These are phyloP conservation scores for Colletotrichum plurivorum DNA, from an alignment of 2,329 filamentous ascomycete genomes.

Conservation along the genomic window DNA sequence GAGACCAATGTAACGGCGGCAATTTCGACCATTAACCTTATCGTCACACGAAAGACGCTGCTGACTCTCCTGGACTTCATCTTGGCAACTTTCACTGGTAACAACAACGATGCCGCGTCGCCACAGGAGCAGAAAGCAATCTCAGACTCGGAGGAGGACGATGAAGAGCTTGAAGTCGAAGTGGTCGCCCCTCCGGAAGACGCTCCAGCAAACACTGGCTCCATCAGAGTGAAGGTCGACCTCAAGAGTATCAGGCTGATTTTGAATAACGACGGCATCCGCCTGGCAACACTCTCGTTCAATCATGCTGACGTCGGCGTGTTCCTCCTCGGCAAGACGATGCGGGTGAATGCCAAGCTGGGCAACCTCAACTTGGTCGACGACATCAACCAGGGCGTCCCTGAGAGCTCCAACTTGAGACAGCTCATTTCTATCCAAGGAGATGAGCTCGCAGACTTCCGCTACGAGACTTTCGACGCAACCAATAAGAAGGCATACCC, in stretches of 20 bases:
- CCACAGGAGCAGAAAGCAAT: conserved; percentile 53
- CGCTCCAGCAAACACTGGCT: conserved; percentile 65
- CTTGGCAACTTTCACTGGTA: conserved; percentile 87
- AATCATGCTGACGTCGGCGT: conserved; percentile 93
- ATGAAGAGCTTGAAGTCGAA: conserved; percentile 48
- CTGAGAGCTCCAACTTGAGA: conserved; percentile 83
- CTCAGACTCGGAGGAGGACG: conserved; percentile 52
- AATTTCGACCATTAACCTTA: conserved; percentile 94
- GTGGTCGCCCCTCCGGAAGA: conserved; percentile 32
- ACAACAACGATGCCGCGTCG: conserved; percentile 58
- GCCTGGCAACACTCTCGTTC: conserved; percentile 91
- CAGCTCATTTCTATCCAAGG: conserved; percentile 95
- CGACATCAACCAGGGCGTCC: conserved; percentile 92
- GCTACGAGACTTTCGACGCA: conserved; percentile 94
- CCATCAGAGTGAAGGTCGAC: conserved; percentile 93
- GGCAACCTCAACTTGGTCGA: conserved; percentile 92
- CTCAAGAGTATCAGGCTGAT: conserved; percentile 94
- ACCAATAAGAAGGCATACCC: conserved; percentile 81
- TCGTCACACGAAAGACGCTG: conserved; percentile 93
- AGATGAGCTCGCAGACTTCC: conserved; percentile 95
- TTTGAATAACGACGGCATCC: conserved; percentile 96
- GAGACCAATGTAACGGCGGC: conserved; percentile 93
- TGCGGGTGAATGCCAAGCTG: conserved; percentile 88
- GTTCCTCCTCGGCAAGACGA: conserved; percentile 86
- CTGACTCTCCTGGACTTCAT: conserved; percentile 95